A percentile compares a stretch with the other conserved stretches of the same genome.
Conservation (phyloP, 139 green algal genomes). For the Chlamydomonas incerta region DNA sequence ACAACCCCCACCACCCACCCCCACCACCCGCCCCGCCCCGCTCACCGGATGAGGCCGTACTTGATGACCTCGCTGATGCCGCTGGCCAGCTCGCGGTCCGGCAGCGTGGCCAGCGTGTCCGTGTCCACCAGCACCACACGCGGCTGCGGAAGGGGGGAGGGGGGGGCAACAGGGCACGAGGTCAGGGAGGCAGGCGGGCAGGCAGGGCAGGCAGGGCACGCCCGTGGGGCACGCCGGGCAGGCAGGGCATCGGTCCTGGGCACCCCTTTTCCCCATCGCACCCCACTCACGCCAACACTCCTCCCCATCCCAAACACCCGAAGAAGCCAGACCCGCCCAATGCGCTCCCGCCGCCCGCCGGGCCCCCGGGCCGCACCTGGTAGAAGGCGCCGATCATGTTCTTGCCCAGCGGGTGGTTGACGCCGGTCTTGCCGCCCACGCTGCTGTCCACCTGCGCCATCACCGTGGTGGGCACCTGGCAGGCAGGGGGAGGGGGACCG, state of each 20-base stretch:
- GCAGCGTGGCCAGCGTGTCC: slow-evolving; percentile 89
- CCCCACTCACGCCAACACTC: too few species aligned
- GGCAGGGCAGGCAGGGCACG: too few species aligned
- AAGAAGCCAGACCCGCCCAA: too few species aligned
- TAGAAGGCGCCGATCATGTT: slow-evolving; percentile 99
- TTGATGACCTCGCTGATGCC: slow-evolving; percentile 99
- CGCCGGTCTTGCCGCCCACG: slow-evolving; percentile 98
- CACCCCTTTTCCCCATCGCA: too few species aligned
- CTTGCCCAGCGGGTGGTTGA: slow-evolving; percentile 99
- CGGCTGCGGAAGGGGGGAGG: slow-evolving; percentile 38
- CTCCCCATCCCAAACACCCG: too few species aligned
- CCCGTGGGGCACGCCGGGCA: too few species aligned
- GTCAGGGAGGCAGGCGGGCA: too few species aligned
- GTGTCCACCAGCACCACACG: slow-evolving; percentile 94
- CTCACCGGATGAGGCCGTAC: slow-evolving; percentile 94
- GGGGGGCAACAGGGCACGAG: too few species aligned
- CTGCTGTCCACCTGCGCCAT: slow-evolving; percentile 98
- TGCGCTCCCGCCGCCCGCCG: too few species aligned
- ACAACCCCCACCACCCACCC: not conserved
- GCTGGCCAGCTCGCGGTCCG: slow-evolving; percentile 90
- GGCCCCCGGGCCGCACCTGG: too few species aligned
- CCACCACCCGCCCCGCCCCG: not conserved
- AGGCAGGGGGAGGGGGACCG: not conserved
- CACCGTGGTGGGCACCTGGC: slow-evolving; percentile 94
- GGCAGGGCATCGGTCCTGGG: too few species aligned